Conservation (phyloP, 2,329 filamentous ascomycete genomes). For the Pseudogymnoascus sp. region DNA sequence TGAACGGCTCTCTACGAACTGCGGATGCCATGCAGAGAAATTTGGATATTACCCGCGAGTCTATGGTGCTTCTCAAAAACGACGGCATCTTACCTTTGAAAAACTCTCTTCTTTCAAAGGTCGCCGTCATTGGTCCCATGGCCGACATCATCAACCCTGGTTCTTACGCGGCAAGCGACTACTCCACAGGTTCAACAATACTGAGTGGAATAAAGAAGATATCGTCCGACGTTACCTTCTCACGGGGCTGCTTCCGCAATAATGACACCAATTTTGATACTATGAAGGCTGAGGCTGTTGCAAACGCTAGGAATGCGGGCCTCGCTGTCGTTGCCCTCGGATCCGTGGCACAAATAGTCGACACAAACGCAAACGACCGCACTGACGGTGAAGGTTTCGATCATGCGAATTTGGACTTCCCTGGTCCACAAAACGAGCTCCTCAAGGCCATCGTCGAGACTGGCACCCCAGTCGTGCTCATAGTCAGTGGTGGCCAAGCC, state of each 20-base stretch:
- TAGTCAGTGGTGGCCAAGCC: background rate
- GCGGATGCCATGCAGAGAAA: background rate
- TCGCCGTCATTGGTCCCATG: conserved; percentile 19
- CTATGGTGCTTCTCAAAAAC: conserved; percentile 21
- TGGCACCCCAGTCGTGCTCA: background rate
- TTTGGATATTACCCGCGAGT: conserved; percentile 19
- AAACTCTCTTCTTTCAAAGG: conserved; percentile 9
- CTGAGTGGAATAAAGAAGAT: background rate
- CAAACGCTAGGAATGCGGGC: background rate
- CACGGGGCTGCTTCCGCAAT: background rate
- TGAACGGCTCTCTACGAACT: background rate
- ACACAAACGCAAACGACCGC: background rate
- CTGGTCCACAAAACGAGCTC: background rate
- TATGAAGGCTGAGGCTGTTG: background rate
- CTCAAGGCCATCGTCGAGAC: background rate
- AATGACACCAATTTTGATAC: background rate
- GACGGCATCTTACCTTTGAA: conserved; percentile 16
- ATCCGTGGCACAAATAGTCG: background rate
- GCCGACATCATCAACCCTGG: conserved; percentile 18
- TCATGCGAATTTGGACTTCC: background rate
- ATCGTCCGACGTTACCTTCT: background rate
- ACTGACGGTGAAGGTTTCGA: background rate
- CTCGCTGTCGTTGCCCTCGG: background rate
- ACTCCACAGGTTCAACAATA: background rate
- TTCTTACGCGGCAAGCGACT: conserved; percentile 12